Evolutionary conservation across 192 early-diverging fungal species (phyloP), one percentile per base, ranked within the genome.

Genomic region (Linnemannia elongata): DNA sequence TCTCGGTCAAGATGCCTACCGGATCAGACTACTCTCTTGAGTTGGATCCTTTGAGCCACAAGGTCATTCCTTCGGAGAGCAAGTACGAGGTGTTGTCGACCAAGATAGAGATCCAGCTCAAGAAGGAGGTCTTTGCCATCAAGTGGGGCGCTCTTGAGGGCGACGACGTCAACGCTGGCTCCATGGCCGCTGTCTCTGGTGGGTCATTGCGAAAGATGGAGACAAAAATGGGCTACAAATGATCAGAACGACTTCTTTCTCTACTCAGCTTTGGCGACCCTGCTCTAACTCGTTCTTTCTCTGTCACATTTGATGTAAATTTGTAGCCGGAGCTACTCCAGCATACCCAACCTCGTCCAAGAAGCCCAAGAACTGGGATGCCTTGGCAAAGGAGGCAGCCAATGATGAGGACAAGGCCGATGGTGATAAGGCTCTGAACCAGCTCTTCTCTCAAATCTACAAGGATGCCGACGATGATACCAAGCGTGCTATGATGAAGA

Each of bases 401-500:
- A 94, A 96, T 80, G 94, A 96, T 42, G 91, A 94, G 71, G 96
- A 98, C 17, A 97, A 97, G 89, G 91, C 95, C 15, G 94, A 97
- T 82, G 97, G 97, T 41, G 97, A 99, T 80, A 93, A 94, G 80
- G 96, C 96, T 35, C 89, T 99, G 78, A 98, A 99, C 89, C 90
- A 94, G 60, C 90, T 99, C 57, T 99, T 99, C 92, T 96, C 97
- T 82, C 89, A 94, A 45, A 96, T 99, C 72, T 99, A 97, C 88
- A 93, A 93, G 77, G 96, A 98, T 84, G 96, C 97, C 1, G 95
- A 94, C 80, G 94, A 96, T 30, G 96, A 99, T 69, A 95, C 96
- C 12, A 91, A 92, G 72, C 91, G 95, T 27, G 98, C 99, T 1
- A 99, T 99, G 99, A 95, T 98, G 93, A 99, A 99, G 91, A 97